Conservation (phyloP, 495 filamentous ascomycete genomes). For the Xylona heveae region DNA sequence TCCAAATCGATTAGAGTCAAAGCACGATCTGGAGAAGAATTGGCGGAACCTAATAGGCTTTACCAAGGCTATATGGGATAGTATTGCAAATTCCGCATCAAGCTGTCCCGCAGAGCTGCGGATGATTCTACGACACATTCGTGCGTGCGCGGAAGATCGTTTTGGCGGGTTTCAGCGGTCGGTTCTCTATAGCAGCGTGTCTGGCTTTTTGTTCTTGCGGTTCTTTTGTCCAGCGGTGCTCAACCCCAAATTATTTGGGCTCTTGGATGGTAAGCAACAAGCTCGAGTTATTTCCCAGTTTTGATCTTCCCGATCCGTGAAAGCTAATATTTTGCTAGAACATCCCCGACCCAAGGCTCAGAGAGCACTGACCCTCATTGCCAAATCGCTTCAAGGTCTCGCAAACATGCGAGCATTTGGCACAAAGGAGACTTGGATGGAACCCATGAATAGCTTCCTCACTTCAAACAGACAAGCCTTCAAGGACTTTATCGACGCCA, state of each 20-base stretch:
- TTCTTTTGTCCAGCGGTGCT: constrained; percentile 94
- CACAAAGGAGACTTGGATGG: constrained; percentile 96
- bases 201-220: constrained; percentile 85
- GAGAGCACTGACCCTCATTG: constrained; percentile 78
- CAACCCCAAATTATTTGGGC: constrained; percentile 88
- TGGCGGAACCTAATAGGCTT: constrained; percentile 60
- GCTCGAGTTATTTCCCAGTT: too few relatives aligned
- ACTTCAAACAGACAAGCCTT: constrained; percentile 44
- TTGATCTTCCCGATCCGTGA: too few relatives aligned
- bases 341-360: constrained; percentile 74
- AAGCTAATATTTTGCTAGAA: constrained; percentile 32
- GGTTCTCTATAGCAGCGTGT: constrained; percentile 91
- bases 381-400: constrained; percentile 86
- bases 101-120: constrained; percentile 71
- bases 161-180: constrained; percentile 90
- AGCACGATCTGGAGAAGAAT: constrained; percentile 61
- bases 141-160: constrained; percentile 83
- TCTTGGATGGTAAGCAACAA: constrained; percentile 47
- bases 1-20: constrained; percentile 46
- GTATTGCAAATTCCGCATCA: constrained; percentile 47
- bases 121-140: constrained; percentile 76
- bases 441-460: constrained; percentile 81
- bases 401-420: constrained; percentile 89
- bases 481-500: constrained; percentile 67
- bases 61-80: constrained; percentile 67